Evolutionary conservation across 371 early-diverging fungal genomes (phyloP).

Genomic region (Coemansia sp.): DNA sequence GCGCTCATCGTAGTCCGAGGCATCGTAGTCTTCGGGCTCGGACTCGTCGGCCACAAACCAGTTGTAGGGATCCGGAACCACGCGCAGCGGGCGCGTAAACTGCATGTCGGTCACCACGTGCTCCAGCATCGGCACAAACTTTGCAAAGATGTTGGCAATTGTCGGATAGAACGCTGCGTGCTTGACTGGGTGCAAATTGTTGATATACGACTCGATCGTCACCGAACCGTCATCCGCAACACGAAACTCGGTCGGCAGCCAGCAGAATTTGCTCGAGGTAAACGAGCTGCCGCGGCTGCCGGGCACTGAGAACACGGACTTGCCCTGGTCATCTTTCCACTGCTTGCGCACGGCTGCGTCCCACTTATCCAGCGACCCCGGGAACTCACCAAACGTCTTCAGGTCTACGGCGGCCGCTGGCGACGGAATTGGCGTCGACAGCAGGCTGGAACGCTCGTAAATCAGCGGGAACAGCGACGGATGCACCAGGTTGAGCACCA

Average conservation of each 20-base stretch:
- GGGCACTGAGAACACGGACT: background rate
- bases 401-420: constrained; percentile 29
- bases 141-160: constrained; percentile 44
- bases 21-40: constrained; percentile 18
- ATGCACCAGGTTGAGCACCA: constrained; percentile 64
- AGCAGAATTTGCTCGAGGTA: constrained; percentile 48
- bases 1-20: constrained; percentile 27
- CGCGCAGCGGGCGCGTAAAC: constrained; percentile 2
- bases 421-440: constrained; percentile 20
- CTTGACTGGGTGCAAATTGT: constrained; percentile 58
- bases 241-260: constrained; percentile 60
- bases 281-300: background rate
- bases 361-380: constrained; percentile 20
- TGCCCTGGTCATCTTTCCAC: background rate
- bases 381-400: constrained; percentile 27
- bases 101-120: constrained; percentile 25
- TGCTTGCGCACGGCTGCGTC: constrained; percentile 1
- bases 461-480: constrained; percentile 61
- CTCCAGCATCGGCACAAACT: constrained; percentile 53
- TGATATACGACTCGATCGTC: constrained; percentile 57
- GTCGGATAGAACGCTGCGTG: constrained; percentile 50
- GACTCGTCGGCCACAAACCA: constrained; percentile 15
- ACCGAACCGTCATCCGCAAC: constrained; percentile 46
- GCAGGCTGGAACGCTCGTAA: constrained; percentile 16
- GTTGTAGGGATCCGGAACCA: constrained; percentile 20